Evolutionary conservation across 768 basidiomycete species (phyloP).

Genomic region (Lentinus tigrinus): DNA sequence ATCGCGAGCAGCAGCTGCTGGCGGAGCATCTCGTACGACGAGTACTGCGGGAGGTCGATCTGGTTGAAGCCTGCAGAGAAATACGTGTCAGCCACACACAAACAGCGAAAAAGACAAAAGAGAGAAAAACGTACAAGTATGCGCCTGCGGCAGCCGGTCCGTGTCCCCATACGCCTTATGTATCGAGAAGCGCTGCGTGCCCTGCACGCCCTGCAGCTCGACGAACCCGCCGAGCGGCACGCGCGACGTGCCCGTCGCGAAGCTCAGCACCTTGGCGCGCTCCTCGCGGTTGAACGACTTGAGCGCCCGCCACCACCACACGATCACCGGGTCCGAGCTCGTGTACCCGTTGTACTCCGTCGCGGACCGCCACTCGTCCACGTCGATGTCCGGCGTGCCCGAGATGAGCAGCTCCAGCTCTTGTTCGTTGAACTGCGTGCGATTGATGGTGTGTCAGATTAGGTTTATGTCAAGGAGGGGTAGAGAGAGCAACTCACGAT

Average conservation of each 20-base stretch:
- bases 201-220: slow-evolving; percentile 93
- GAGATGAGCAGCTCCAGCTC: slow-evolving; percentile 93
- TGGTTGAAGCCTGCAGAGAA: slow-evolving; percentile 77
- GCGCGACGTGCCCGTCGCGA: slow-evolving; percentile 89
- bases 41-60: slow-evolving; percentile 92
- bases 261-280: slow-evolving; percentile 94
- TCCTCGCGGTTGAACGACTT: slow-evolving; percentile 98
- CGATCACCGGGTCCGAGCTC: slow-evolving; percentile 90
- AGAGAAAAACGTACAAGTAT: slow-evolving; percentile 65
- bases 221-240: slow-evolving; percentile 94
- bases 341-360: slow-evolving; percentile 90
- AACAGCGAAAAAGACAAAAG: slow-evolving; percentile 15
- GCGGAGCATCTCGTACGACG: slow-evolving; percentile 94
- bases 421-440: slow-evolving; percentile 97
- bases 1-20: slow-evolving; percentile 89
- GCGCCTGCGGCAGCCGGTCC: slow-evolving; percentile 84
- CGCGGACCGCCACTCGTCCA: slow-evolving; percentile 94
- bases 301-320: slow-evolving; percentile 99
- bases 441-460: neutral
- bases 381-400: slow-evolving; percentile 97
- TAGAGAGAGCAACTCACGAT: slow-evolving; percentile 59
- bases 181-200: slow-evolving; percentile 92
- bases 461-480: too few species aligned
- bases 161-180: slow-evolving; percentile 89
- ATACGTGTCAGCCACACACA: neutral